Conservation (phyloP, 2,329 filamentous ascomycete species). For the Chrysoporthe austroafricana region DNA sequence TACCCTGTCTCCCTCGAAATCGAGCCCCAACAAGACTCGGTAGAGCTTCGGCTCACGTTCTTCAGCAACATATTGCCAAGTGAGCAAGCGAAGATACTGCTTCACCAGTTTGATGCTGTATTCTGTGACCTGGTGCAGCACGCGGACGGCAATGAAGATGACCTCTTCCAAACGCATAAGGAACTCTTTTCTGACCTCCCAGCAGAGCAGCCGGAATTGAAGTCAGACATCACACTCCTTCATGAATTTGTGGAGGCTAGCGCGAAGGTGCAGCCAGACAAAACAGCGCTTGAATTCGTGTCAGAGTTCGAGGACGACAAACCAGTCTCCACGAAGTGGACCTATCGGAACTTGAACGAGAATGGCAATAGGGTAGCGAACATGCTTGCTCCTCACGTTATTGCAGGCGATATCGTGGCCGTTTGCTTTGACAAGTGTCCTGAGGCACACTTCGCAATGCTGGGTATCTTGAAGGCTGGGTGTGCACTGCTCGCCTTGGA, state of each 20-base stretch:
- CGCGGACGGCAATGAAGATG: slow-evolving; percentile 46
- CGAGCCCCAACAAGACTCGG: slow-evolving; percentile 55
- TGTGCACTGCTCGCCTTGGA: slow-evolving; percentile 83
- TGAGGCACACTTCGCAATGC: slow-evolving; percentile 79
- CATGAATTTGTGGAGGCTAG: slow-evolving; percentile 79
- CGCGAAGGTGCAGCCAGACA: slow-evolving; percentile 58
- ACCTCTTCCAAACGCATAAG: slow-evolving; percentile 39
- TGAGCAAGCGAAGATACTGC: slow-evolving; percentile 68
- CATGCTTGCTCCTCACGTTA: slow-evolving; percentile 56
- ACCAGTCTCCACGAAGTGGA: slow-evolving; percentile 64
- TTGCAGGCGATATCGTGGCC: slow-evolving; percentile 67
- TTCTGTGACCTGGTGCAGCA: slow-evolving; percentile 62
- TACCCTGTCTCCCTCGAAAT: slow-evolving; percentile 83
- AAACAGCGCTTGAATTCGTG: slow-evolving; percentile 76
- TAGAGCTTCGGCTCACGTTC: slow-evolving; percentile 70
- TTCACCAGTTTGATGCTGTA: slow-evolving; percentile 72
- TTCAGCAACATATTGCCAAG: slow-evolving; percentile 65
- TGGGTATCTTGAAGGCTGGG: slow-evolving; percentile 81
- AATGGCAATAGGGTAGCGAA: slow-evolving; percentile 75
- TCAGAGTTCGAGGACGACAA: slow-evolving; percentile 53
- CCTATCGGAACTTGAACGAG: slow-evolving; percentile 71
- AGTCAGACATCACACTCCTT: slow-evolving; percentile 62
- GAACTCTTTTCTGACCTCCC: slow-evolving; percentile 68
- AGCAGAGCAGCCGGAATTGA: slow-evolving; percentile 60
- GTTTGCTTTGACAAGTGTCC: slow-evolving; percentile 85